phyloP scores from a whole-genome alignment of 2,329 filamentous ascomycete species.

The Ophiosphaerella korrae region DNA sequence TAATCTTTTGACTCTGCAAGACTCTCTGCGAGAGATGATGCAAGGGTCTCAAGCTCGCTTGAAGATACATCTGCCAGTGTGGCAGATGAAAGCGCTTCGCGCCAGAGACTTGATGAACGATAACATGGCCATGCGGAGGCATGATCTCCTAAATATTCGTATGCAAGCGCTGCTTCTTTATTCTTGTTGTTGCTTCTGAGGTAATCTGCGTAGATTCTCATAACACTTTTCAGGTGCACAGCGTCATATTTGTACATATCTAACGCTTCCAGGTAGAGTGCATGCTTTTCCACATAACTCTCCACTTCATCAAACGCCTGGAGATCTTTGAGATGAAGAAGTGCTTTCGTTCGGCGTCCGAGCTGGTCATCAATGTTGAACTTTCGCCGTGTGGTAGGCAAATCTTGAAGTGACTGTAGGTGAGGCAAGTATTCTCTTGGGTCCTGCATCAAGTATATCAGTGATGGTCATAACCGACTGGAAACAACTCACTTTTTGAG shows the following conservation, averaged over 20 bases:
- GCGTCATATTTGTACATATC: constrained; percentile 83
- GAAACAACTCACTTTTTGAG: constrained; percentile 68
- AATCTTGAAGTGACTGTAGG: constrained; percentile 80
- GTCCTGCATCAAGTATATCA: constrained; percentile 55
- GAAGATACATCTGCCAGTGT: constrained; percentile 64
- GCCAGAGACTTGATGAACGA: constrained; percentile 84
- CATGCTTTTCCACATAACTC: constrained; percentile 77
- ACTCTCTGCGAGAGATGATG: constrained; percentile 75
- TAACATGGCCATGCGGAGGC: constrained; percentile 80
- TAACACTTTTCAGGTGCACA: constrained; percentile 69
- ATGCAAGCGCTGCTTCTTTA: constrained; percentile 86
- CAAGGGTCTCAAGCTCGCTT: constrained; percentile 68
- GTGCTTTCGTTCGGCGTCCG: constrained; percentile 74
- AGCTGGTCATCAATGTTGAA: constrained; percentile 92
- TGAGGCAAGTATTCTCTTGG: constrained; percentile 95
- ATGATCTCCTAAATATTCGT: constrained; percentile 82
- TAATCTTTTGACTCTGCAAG: constrained; percentile 86
- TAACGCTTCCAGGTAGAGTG: constrained; percentile 77
- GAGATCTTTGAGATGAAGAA: constrained; percentile 75
- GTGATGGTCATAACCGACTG: neutral
- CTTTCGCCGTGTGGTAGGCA: constrained; percentile 71
- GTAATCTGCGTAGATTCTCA: constrained; percentile 76
- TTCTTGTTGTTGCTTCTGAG: constrained; percentile 76
- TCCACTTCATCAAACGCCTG: constrained; percentile 78
- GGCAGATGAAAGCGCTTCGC: constrained; percentile 83